Percentiles rank a stretch among this genome's conserved stretches.
These are phyloP conservation scores for Aquilaria malaccensis DNA, from an alignment of 345 rosid species.

Conservation along the genomic window DNA sequence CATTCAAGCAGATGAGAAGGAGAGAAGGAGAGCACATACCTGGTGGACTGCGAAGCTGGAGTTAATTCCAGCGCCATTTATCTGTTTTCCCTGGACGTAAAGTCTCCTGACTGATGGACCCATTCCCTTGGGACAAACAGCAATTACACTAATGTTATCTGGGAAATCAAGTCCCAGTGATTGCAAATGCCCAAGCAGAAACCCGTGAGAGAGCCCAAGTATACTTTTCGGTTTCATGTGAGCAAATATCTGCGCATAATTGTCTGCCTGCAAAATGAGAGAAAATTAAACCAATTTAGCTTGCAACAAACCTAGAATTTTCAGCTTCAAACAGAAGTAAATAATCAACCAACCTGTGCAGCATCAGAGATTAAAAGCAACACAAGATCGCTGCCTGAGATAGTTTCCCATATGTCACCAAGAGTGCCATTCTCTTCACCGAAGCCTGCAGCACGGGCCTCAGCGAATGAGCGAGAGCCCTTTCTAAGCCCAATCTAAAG, in stretches of 20 bases:
- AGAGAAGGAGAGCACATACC: conserved; percentile 29
- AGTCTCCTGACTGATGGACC: conserved; percentile 91
- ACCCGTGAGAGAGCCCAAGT: conserved; percentile 93
- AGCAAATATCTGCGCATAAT: conserved; percentile 69
- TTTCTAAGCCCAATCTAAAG: conserved; percentile 78
- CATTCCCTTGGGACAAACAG: conserved; percentile 88
- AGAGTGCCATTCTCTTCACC: conserved; percentile 77
- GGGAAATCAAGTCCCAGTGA: conserved; percentile 72
- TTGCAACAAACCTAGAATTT: neutral
- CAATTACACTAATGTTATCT: conserved; percentile 70
- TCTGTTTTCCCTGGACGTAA: conserved; percentile 83
- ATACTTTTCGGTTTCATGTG: conserved; percentile 94
- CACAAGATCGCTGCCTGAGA: conserved; percentile 86
- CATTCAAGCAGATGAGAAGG: neutral
- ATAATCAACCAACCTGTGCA: conserved; percentile 58
- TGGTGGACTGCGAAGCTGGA: conserved; percentile 85
- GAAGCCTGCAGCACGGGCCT: conserved; percentile 89
- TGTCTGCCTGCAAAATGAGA: conserved; percentile 60
- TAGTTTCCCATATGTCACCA: conserved; percentile 88
- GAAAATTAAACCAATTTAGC: neutral
- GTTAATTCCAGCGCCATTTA: conserved; percentile 94
- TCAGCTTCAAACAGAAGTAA: neutral
- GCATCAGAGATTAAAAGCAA: conserved; percentile 87
- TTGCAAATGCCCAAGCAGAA: conserved; percentile 82
- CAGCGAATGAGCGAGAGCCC: conserved; percentile 80